Evolutionary conservation across 192 early-diverging fungal species (phyloP).

Genomic region (Dissophora globulifera): DNA sequence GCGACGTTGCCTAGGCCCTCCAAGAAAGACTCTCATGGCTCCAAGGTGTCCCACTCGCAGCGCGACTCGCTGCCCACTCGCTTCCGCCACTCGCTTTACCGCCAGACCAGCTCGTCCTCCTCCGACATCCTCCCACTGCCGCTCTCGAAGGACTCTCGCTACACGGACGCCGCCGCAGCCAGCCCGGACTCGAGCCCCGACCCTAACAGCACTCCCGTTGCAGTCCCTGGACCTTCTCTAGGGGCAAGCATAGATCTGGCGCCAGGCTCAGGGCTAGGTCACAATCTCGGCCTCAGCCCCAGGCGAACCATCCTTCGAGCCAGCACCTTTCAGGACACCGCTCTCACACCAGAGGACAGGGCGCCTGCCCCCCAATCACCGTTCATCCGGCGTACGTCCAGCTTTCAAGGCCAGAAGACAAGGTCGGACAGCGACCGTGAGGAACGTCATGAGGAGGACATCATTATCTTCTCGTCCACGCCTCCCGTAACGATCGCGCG

Average conservation of each 20-base stretch:
- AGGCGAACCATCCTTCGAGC: no score
- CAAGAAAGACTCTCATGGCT: background rate
- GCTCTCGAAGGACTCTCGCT: slow-evolving; percentile 5
- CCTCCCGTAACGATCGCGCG: slow-evolving; percentile 37
- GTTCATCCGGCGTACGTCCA: slow-evolving; percentile 43
- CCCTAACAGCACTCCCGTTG: no score
- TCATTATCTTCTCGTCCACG: slow-evolving; percentile 51
- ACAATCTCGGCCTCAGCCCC: no score
- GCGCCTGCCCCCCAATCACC: slow-evolving; percentile 13
- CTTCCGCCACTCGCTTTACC: slow-evolving; percentile 24
- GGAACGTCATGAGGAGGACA: slow-evolving; percentile 27
- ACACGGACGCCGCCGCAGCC: background rate
- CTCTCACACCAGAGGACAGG: background rate
- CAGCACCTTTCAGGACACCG: background rate
- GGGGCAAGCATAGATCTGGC: no score
- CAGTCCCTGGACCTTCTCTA: no score
- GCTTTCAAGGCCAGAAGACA: slow-evolving; percentile 23
- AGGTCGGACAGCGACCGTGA: slow-evolving; percentile 16
- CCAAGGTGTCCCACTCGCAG: slow-evolving; percentile 8
- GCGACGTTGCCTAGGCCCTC: slow-evolving; percentile 3
- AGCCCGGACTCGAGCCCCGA: background rate
- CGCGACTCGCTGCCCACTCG: slow-evolving; percentile 41
- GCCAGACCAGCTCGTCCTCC: slow-evolving; percentile 12
- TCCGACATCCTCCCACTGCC: slow-evolving; percentile 34
- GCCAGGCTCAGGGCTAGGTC: no score